Evolutionary conservation across 305 asterid species (phyloP).

Genomic region (Solanum aculeatissimum): DNA sequence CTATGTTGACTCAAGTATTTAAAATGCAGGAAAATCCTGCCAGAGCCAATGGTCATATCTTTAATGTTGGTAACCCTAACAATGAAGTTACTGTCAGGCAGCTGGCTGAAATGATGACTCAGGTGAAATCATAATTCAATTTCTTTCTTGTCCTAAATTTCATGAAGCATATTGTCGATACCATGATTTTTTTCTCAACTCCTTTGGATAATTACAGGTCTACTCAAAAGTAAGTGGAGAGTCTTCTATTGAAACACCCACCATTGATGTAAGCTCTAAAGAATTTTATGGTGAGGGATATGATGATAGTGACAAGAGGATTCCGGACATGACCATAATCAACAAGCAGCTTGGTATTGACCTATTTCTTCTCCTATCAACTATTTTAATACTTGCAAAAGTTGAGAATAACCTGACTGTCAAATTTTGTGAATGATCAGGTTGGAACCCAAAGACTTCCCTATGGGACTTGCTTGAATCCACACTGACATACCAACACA

Average conservation of each 20-base stretch:
- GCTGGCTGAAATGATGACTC: conserved; percentile 63
- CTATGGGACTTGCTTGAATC: conserved; percentile 86
- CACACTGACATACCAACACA: conserved; percentile 85
- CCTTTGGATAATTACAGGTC: conserved; percentile 25
- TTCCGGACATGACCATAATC: conserved; percentile 88
- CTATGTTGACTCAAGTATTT: neutral
- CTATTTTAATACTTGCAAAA: neutral
- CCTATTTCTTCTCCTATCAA: neutral
- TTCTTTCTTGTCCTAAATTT: neutral
- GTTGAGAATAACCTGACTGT: neutral
- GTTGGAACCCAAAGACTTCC: conserved; percentile 85
- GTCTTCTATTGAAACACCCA: conserved; percentile 43
- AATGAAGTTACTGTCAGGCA: conserved; percentile 61
- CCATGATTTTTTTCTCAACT: neutral
- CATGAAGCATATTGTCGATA: neutral
- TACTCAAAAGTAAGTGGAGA: conserved; percentile 68
- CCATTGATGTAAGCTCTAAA: conserved; percentile 68
- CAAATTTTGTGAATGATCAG: conserved; percentile 17
- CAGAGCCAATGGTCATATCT: conserved; percentile 53
- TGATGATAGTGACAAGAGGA: conserved; percentile 83
- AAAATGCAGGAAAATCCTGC: conserved; percentile 49
- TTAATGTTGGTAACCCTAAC: conserved; percentile 57
- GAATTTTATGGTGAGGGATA: conserved; percentile 86
- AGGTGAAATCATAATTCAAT: conserved; percentile 15
- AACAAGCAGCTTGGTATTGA: conserved; percentile 71